phyloP scores from a whole-genome alignment of 208 protist genomes.

The Trypanosoma theileri region DNA sequence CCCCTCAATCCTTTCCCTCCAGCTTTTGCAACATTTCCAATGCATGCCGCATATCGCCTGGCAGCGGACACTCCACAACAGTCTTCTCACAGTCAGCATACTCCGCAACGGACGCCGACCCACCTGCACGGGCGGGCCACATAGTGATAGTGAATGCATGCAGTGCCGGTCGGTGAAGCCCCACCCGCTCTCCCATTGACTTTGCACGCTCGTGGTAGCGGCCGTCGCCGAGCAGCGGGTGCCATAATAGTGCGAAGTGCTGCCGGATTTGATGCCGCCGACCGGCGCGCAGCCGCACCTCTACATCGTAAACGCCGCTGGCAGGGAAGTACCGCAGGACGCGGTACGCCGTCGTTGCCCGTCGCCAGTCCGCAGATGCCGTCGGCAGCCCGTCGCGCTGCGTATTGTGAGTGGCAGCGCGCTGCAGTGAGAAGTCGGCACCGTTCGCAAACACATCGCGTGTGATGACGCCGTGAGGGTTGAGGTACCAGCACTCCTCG shows the following conservation, averaged over 20 bases:
- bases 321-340: slow-evolving; percentile 63
- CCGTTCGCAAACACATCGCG: slow-evolving; percentile 42
- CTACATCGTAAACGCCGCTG: slow-evolving; percentile 55
- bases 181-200: slow-evolving; percentile 15
- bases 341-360: slow-evolving; percentile 57
- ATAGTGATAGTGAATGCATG: slow-evolving; percentile 42
- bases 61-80: slow-evolving; percentile 54
- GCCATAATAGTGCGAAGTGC: slow-evolving; percentile 64
- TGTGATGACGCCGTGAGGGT: slow-evolving; percentile 33
- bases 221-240: slow-evolving; percentile 68
- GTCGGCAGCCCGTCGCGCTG: slow-evolving; percentile 6
- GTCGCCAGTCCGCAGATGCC: slow-evolving; percentile 37
- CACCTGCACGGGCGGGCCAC: neutral
- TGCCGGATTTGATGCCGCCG: slow-evolving; percentile 84
- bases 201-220: slow-evolving; percentile 49
- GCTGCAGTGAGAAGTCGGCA: slow-evolving; percentile 25
- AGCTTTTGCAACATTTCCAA: slow-evolving; percentile 36
- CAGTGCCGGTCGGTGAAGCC: slow-evolving; percentile 34
- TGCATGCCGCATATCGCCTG: slow-evolving; percentile 53
- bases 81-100: slow-evolving; percentile 23
- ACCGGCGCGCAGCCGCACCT: slow-evolving; percentile 60
- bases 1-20: slow-evolving; percentile 3
- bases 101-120: neutral
- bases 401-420: slow-evolving; percentile 4
- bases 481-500: slow-evolving; percentile 42